Evolutionary conservation across 257 asterid species (phyloP), one percentile per base, ranked within the genome.

Genomic region (Fraxinus cuspidata): DNA sequence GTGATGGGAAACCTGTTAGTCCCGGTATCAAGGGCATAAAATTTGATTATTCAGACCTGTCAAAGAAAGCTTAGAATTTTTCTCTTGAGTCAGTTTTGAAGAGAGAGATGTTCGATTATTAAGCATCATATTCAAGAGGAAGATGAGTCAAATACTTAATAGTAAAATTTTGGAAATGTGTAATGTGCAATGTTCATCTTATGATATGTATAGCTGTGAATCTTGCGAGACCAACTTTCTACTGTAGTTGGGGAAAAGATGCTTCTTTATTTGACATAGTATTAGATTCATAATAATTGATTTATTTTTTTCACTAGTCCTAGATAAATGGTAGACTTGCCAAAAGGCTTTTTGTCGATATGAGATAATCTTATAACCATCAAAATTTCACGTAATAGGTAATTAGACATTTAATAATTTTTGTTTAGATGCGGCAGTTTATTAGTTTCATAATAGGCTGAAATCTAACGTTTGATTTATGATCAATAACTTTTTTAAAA

Each of bases 381-480:
- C 35, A 35, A 19, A 35, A 69, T 69, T 53, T 47, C 56, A 31
- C 38, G 29, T n/a, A n/a, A 70, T 51, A 51, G 25, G 44, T 25
- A 38, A 65, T 47, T 65, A 11, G 29, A 67, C 12, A 19, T 75
- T 44, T 7, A 18, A 64, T 42, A 29, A n/a, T 18, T 23, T 53
- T 29, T 38, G 63, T 51, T 37, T 42, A 29, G 29, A 64, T 44
- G 16, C 5, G 34, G 70, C 37, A 23, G 66, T 64, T 63, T 25
- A 19, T 53, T 74, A 23, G 74, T 76, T 49, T 38, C 49, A 40
- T 70, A 69, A 69, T 69, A 69, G 19, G 66, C 73, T 56, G 32
- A 32, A 60, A 66, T 13, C 65, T 60, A 65, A 56, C 32, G 80
- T 51, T 51, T 78, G 47, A 27, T 35, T n/a, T 79, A 53, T 67